A percentile compares a stretch with the other conserved stretches of the same genome.
Conservation (phyloP, 805 yeast genomes). For the Vanderwaltozyma polyspora region DNA sequence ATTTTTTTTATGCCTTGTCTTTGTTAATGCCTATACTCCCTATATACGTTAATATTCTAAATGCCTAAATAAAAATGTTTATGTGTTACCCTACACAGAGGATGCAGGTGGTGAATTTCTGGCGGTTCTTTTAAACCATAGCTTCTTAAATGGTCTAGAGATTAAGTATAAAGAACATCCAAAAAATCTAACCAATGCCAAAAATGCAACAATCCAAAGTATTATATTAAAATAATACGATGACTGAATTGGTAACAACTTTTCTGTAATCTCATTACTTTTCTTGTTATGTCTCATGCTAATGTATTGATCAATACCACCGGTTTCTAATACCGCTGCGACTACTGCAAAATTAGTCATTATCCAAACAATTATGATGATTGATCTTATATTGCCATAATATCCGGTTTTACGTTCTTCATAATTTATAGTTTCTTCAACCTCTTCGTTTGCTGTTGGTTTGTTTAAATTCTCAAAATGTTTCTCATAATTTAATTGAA, state of each 20-base stretch:
- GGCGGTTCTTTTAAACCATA: neutral
- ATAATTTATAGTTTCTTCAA: conserved; percentile 18
- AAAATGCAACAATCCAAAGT: conserved; percentile 84
- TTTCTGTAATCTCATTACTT: conserved; percentile 3
- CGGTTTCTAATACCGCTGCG: conserved; percentile 74
- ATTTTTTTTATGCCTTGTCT: too few relatives aligned
- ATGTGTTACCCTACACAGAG: too few relatives aligned
- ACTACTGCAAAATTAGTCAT: conserved; percentile 71
- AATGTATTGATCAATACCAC: conserved; percentile 48
- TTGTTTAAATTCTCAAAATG: conserved; percentile 48
- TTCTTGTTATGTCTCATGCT: conserved; percentile 6
- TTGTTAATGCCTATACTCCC: too few relatives aligned
- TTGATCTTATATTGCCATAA: conserved; percentile 80
- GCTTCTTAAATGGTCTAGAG: neutral
- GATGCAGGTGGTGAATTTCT: neutral
- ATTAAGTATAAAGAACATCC: conserved; percentile 51
- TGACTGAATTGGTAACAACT: conserved; percentile 31
- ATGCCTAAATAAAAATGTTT: too few relatives aligned
- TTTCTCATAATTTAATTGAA: conserved; percentile 60
- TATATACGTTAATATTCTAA: too few relatives aligned
- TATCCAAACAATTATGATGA: conserved; percentile 85
- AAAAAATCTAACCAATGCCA: conserved; percentile 71
- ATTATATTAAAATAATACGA: conserved; percentile 69
- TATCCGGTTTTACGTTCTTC: conserved; percentile 62
- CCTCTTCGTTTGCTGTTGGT: conserved; percentile 26